A percentile compares a stretch with the other conserved stretches of the same genome.
Conservation (phyloP, 208 protist species). For the Crithidia sp. region DNA sequence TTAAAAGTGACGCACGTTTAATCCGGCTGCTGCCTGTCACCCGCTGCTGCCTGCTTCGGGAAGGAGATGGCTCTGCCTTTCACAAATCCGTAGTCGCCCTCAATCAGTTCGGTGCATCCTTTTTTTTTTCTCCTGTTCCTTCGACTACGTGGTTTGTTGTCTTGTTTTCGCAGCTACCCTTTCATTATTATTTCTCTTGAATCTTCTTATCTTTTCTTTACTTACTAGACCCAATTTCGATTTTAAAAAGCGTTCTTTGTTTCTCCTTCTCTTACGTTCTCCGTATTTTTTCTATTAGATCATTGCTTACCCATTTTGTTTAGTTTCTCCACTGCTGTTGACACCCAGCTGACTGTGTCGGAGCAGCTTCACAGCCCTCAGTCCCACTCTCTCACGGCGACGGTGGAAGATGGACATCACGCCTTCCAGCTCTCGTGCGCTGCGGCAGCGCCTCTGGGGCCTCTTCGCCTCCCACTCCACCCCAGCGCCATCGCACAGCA, state of each 20-base stretch:
- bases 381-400: no score
- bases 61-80: no score
- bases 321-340: not conserved
- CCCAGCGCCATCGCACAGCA: no score
- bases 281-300: not conserved
- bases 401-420: constrained; percentile 15
- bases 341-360: no score
- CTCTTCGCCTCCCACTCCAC: constrained; percentile 21
- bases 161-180: not conserved
- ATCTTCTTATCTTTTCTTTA: not conserved
- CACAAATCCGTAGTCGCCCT: no score
- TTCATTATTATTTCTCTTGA: not conserved
- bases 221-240: not conserved
- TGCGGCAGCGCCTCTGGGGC: constrained; percentile 21
- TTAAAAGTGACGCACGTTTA: no score
- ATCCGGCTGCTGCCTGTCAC: no score
- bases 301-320: not conserved
- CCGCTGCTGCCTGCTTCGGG: no score
- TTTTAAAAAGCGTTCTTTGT: not conserved
- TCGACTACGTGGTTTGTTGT: not conserved
- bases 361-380: no score
- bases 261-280: not conserved
- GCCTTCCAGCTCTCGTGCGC: constrained; percentile 25
- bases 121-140: no score
- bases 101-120: no score